These are phyloP conservation scores for Petunia hybrid DNA, from an alignment of 305 asterid genomes.

Conservation along the genomic window DNA sequence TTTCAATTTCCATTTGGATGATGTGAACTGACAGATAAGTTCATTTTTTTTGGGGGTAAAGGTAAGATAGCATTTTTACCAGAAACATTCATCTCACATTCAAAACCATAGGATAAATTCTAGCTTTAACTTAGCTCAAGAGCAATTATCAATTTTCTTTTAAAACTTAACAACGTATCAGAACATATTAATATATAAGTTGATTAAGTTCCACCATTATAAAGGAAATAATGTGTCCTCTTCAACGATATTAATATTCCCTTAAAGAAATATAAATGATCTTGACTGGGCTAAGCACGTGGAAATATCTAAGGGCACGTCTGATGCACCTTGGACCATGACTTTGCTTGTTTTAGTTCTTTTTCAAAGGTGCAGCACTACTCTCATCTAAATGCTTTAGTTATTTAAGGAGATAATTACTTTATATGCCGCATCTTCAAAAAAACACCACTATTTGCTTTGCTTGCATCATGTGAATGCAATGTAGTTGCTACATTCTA, in stretches of 20 bases:
- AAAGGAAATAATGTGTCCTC: neutral
- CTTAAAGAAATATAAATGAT: neutral
- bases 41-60: no score
- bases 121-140: neutral
- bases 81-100: no score
- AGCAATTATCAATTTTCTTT: neutral
- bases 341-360: neutral
- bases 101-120: neutral
- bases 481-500: constrained; percentile 16
- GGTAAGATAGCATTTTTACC: no score
- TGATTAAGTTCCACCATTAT: neutral
- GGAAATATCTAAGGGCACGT: constrained; percentile 1
- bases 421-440: neutral
- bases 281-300: neutral
- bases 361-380: neutral
- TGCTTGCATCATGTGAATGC: neutral
- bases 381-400: neutral
- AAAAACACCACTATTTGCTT: neutral
- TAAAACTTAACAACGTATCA: no score
- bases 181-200: no score
- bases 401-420: neutral
- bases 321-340: neutral
- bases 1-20: no score
- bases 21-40: no score
- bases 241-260: neutral